Evolutionary conservation across 2,329 filamentous ascomycete genomes (phyloP), one percentile per base, ranked within the genome.

Genomic region (Colletotrichum navitas): DNA sequence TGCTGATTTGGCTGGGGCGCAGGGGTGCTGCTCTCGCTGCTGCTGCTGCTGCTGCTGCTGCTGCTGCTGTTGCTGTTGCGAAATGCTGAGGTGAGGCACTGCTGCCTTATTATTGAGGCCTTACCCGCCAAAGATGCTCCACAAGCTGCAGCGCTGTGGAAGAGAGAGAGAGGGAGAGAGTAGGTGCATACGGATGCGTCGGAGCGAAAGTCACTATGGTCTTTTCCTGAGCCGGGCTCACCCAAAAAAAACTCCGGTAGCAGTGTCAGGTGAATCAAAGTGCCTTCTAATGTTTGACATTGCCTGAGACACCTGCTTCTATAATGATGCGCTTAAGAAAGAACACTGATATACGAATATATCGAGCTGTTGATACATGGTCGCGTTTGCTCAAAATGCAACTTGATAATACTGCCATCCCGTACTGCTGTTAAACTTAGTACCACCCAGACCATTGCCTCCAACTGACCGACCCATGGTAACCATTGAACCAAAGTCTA

Each of bases 41-140:
- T 36, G 34, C 34, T 36, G 34, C 34, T 36, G 8, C 34, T 34
- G 32, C 3, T 68, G 34, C 58, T 58, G 52, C 18, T 54, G 54
- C 21, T 67, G 56, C 49, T 63, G 59, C 21, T 51, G 21, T n/a
- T 24, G 39, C 21, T 41, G 49, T 45, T 63, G 36, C 61, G 60
- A 63, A 52, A 49, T 55, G 49, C 49, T 55, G 61, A 18, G 39
- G 36, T 26, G n/a, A 34, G 36, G 52, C 63, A 14, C 21, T 12
- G 16, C 21, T 72, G 69, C 69, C 69, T 72, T 55, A 69, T 21
- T 60, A 60, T 18, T 51, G 12, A 47, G 69, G 69, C 69, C 14
- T 47, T 6, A 54, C 18, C 4, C 59, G 24, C 60, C 54, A 47
- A 65, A 60, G 54, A 63, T 58, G 47, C 67, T 66, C 54, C 67